Evolutionary conservation across 306 rosid genomes (phyloP).

Genomic region (Gillenia trifoliata): DNA sequence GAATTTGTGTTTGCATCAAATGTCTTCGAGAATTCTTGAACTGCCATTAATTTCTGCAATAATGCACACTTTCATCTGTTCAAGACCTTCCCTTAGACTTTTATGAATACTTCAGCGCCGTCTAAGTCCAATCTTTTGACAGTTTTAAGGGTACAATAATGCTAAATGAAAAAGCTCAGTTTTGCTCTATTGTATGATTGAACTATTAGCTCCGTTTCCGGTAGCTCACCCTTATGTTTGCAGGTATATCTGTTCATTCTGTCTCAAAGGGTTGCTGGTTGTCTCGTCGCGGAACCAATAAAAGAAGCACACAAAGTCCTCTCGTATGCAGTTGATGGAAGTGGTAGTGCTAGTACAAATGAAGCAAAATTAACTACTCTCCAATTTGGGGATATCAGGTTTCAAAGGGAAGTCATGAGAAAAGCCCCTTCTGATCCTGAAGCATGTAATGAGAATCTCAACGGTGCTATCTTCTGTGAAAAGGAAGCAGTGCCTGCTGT

Average conservation of each 20-base stretch:
- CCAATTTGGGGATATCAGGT: constrained; percentile 61
- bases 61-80: not conserved
- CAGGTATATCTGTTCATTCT: constrained; percentile 67
- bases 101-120: not conserved
- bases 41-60: not conserved
- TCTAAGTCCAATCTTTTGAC: not conserved
- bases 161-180: too few species aligned
- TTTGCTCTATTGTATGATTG: not conserved
- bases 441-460: constrained; percentile 22
- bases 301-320: constrained; percentile 58
- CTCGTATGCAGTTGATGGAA: constrained; percentile 32
- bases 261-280: constrained; percentile 51
- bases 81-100: not conserved
- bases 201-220: not conserved
- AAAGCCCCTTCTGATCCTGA: constrained; percentile 27
- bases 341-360: constrained; percentile 18
- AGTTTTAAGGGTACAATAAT: not conserved
- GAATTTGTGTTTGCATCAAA: not conserved
- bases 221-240: constrained; percentile 3
- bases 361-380: constrained; percentile 30
- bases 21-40: not conserved
- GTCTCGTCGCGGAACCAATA: constrained; percentile 66
- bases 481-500: constrained; percentile 47
- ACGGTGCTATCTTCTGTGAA: constrained; percentile 55
- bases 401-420: constrained; percentile 57